phyloP scores from a whole-genome alignment of 768 basidiomycete genomes.

The Epithele typhae region DNA sequence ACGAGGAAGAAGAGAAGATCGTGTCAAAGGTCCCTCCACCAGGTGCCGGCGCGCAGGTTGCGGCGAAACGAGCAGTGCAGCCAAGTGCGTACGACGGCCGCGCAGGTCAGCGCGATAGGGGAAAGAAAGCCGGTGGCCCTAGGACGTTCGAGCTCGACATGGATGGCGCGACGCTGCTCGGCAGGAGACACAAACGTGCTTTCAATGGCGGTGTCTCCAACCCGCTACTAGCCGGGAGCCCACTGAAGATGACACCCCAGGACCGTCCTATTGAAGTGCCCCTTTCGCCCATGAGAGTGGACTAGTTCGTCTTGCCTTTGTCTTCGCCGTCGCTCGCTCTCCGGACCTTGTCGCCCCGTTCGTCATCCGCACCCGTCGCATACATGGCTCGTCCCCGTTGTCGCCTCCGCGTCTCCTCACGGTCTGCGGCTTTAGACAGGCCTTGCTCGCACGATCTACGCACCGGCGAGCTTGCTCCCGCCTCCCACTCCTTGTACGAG shows the following conservation, averaged over 20 bases:
- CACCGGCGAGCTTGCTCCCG: no score
- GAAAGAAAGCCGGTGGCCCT: slow-evolving; percentile 25
- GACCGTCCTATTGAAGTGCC: slow-evolving; percentile 11
- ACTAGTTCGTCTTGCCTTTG: slow-evolving; percentile 1
- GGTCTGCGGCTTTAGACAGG: no score
- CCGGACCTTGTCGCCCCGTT: neutral
- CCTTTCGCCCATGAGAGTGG: slow-evolving; percentile 19
- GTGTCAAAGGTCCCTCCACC: slow-evolving; percentile 35
- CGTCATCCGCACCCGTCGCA: neutral
- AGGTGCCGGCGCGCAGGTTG: slow-evolving; percentile 27
- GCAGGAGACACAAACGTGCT: slow-evolving; percentile 52
- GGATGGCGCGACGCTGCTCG: slow-evolving; percentile 81
- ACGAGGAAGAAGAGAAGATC: slow-evolving; percentile 52
- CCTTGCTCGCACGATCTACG: no score
- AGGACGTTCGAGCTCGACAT: slow-evolving; percentile 79
- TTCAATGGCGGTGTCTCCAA: slow-evolving; percentile 5
- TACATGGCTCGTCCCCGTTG: neutral
- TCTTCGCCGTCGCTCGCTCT: neutral
- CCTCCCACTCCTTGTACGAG: neutral
- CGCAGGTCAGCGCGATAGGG: slow-evolving; percentile 66
- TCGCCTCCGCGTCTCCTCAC: neutral
- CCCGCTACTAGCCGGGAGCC: no score
- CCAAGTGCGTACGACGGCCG: slow-evolving; percentile 50
- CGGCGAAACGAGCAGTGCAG: slow-evolving; percentile 24
- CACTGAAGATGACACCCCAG: neutral